Evolutionary conservation across 1,284 basidiomycete species (phyloP).

Genomic region (Anthracocystis walkeri): DNA sequence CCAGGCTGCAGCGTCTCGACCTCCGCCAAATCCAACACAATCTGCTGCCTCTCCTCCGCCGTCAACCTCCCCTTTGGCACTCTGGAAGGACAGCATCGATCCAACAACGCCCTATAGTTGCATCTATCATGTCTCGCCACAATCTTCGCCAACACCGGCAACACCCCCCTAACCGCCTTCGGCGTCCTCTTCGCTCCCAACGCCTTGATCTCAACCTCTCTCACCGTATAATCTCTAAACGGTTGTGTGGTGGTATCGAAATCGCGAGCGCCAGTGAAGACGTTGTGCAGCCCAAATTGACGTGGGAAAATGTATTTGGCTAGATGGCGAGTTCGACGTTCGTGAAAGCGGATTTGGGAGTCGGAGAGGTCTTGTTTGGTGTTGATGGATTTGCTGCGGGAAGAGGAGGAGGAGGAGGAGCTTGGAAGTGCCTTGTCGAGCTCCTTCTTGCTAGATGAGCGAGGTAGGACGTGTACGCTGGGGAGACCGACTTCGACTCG

Average conservation of each 20-base stretch:
- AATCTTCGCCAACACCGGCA: conserved; percentile 76
- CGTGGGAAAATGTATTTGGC: conserved; percentile 86
- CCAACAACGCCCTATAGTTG: conserved; percentile 77
- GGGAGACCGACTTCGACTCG: conserved; percentile 76
- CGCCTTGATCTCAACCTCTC: conserved; percentile 78
- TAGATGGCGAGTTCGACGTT: conserved; percentile 74
- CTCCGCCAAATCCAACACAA: conserved; percentile 75
- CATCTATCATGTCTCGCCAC: conserved; percentile 79
- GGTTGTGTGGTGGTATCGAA: conserved; percentile 57
- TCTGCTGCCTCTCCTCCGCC: conserved; percentile 74
- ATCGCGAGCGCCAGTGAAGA: conserved; percentile 71
- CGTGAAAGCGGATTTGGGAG: conserved; percentile 25
- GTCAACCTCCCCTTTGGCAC: conserved; percentile 70
- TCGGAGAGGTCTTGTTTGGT: conserved; percentile 3
- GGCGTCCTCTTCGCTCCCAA: conserved; percentile 75
- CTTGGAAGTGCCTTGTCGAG: conserved; percentile 41
- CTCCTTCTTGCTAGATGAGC: conserved; percentile 23
- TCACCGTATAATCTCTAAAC: conserved; percentile 75
- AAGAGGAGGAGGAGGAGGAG: background rate
- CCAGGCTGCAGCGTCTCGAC: conserved; percentile 19
- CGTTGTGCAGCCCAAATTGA: conserved; percentile 78
- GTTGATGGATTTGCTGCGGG: conserved; percentile 2
- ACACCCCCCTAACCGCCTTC: conserved; percentile 75
- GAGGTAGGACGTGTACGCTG: conserved; percentile 71
- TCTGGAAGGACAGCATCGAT: conserved; percentile 80